A percentile compares a stretch with the other conserved stretches of the same genome.
These are phyloP conservation scores for Dichomitus squalens DNA, from an alignment of 1,284 basidiomycete genomes.

Conservation along the genomic window DNA sequence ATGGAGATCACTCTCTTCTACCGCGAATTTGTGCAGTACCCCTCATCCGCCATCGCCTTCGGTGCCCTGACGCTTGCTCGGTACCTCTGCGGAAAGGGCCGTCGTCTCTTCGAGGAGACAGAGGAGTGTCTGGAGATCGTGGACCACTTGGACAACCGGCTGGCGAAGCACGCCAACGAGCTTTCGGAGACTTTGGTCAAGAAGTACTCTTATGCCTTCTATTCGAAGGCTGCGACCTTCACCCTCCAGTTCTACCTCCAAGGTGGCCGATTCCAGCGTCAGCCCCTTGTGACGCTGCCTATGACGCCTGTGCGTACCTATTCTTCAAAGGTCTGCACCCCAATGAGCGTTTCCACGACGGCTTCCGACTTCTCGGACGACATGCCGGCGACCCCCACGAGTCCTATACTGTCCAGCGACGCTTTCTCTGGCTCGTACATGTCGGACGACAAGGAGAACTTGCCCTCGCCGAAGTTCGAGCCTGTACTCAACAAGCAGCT, in stretches of 20 bases:
- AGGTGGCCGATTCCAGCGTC: conserved; percentile 67
- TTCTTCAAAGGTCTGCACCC: conserved; percentile 63
- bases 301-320: conserved; percentile 68
- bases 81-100: conserved; percentile 79
- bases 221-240: conserved; percentile 90
- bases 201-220: conserved; percentile 96
- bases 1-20: conserved; percentile 99
- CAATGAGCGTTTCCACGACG: conserved; percentile 70
- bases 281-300: conserved; percentile 56
- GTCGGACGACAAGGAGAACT: conserved; percentile 80
- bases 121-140: conserved; percentile 79
- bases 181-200: conserved; percentile 94
- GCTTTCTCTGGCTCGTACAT: conserved; percentile 53
- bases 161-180: conserved; percentile 85
- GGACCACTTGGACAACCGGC: conserved; percentile 81
- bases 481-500: conserved; percentile 70
- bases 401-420: conserved; percentile 48
- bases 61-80: conserved; percentile 90
- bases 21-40: conserved; percentile 88
- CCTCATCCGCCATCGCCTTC: conserved; percentile 85
- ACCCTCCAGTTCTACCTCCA: conserved; percentile 92
- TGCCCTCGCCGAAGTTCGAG: conserved; percentile 61
- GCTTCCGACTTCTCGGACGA: conserved; percentile 78
- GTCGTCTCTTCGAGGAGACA: conserved; percentile 79
- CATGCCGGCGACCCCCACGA: conserved; percentile 78